Evolutionary conservation across 2,329 filamentous ascomycete genomes (phyloP).

Genomic region (Pseudogymnoascus sp.): DNA sequence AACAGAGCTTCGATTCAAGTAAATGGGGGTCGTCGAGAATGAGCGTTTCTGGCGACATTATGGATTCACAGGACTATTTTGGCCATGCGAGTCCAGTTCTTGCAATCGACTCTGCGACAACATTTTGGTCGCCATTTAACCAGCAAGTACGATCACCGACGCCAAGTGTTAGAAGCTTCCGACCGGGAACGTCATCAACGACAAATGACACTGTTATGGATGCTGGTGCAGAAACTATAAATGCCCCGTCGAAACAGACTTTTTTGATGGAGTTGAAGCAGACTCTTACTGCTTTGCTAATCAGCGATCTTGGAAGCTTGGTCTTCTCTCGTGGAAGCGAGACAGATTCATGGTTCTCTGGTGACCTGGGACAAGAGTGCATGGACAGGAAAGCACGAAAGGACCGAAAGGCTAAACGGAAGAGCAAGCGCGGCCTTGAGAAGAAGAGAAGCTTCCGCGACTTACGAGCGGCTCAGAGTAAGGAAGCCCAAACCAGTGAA

Average conservation of each 20-base stretch:
- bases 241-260: conserved; percentile 61
- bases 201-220: conserved; percentile 60
- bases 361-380: conserved; percentile 57
- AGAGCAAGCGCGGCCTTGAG: conserved; percentile 44
- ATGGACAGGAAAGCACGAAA: conserved; percentile 55
- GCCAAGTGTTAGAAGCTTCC: conserved; percentile 52
- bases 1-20: conserved; percentile 62
- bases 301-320: conserved; percentile 82
- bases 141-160: conserved; percentile 54
- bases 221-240: conserved; percentile 44
- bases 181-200: conserved; percentile 59
- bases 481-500: conserved; percentile 13
- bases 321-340: conserved; percentile 82
- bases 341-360: conserved; percentile 77
- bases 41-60: conserved; percentile 53
- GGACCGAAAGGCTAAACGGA: conserved; percentile 53
- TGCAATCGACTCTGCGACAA: conserved; percentile 66
- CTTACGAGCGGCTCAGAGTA: conserved; percentile 45
- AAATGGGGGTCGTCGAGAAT: conserved; percentile 54
- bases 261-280: conserved; percentile 74
- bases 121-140: conserved; percentile 86
- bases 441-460: conserved; percentile 65
- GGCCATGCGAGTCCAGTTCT: conserved; percentile 59
- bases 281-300: conserved; percentile 70
- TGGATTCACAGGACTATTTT: conserved; percentile 66